A percentile compares a stretch with the other conserved stretches of the same genome.
Conservation (phyloP, 2,329 filamentous ascomycete species). For the Pseudogymnoascus sp. region DNA sequence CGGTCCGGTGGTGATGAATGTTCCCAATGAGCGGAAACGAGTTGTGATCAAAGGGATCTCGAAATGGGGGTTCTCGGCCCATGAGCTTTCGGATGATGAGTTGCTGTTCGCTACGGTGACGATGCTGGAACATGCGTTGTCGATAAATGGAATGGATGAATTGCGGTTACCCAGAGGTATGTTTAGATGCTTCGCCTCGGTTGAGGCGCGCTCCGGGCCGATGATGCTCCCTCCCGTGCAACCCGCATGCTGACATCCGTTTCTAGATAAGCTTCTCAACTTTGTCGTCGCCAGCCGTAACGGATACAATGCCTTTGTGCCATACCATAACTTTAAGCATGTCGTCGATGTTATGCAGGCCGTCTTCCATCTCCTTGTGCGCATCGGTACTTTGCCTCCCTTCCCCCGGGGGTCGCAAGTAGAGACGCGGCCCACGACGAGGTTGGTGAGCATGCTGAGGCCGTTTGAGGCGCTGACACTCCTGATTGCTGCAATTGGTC, state of each 20-base stretch:
- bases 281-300: constrained; percentile 83
- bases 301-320: constrained; percentile 94
- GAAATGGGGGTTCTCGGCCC: constrained; percentile 81
- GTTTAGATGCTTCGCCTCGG: constrained; percentile 22
- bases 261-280: constrained; percentile 65
- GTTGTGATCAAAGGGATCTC: constrained; percentile 62
- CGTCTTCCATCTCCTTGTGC: constrained; percentile 80
- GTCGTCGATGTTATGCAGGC: constrained; percentile 94
- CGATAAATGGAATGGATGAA: constrained; percentile 68
- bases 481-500: constrained; percentile 90
- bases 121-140: constrained; percentile 85
- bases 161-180: constrained; percentile 74
- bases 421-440: constrained; percentile 39
- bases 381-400: constrained; percentile 65
- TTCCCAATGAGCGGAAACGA: constrained; percentile 55
- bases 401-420: constrained; percentile 42
- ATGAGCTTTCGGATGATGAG: constrained; percentile 84
- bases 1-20: constrained; percentile 52
- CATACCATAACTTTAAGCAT: constrained; percentile 97
- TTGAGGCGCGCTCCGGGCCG: constrained; percentile 11
- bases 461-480: constrained; percentile 86
- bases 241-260: constrained; percentile 34
- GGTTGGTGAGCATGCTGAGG: constrained; percentile 66
- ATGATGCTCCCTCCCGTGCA: constrained; percentile 22
- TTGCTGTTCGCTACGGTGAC: constrained; percentile 74